Evolutionary conservation across 2,329 filamentous ascomycete genomes (phyloP), one percentile per base, ranked within the genome.

Genomic region (Neodidymelliopsis sp.): DNA sequence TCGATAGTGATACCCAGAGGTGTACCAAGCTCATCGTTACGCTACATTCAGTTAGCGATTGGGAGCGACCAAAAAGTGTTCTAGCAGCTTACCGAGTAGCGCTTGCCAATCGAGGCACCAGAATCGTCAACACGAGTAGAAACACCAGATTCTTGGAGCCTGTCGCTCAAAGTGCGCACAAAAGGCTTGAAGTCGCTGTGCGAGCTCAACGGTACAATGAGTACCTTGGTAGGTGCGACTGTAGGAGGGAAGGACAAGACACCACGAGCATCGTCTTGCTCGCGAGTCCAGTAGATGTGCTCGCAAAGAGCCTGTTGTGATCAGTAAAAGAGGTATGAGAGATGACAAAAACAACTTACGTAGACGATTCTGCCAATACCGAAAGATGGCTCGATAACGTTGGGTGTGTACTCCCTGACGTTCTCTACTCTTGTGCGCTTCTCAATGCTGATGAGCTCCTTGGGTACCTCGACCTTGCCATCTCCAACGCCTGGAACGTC

Each of bases 381-480:
- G 66, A 97, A 99, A 0, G 93, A 97, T 2, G 93, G 94, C 78
- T 99, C 94, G 63, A 97, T 95, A 36, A 96, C 91, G 70, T 97
- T 97, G 52, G 93, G 93, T 0, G 88, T 95, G 78, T 90, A 99
- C 73, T 97, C 92, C 65, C 94, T 84, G 49, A 87, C 84, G 71
- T 96, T 88, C 74, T 96, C 90, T 4, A 86, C 83, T 56, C 91
- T 82, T 62, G 88, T 96, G 63, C 87, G 85, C 77, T 89, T 91
- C 77, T 92, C 89, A 62, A 97, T 91, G 49, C 80, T 84, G 69
- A 99, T 80, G 37, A 95, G 81, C 53, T 96, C 91, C 69, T 87
- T 87, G 63, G 82, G 80, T 40, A 97, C 79, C 70, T 93, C 86
- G 18, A 91, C 90, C 75, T 88, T 91, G 72, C 90, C 89, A 62